Evolutionary conservation across 306 rosid species (phyloP), one percentile per base, ranked within the genome.

Genomic region (Glycine soja): DNA sequence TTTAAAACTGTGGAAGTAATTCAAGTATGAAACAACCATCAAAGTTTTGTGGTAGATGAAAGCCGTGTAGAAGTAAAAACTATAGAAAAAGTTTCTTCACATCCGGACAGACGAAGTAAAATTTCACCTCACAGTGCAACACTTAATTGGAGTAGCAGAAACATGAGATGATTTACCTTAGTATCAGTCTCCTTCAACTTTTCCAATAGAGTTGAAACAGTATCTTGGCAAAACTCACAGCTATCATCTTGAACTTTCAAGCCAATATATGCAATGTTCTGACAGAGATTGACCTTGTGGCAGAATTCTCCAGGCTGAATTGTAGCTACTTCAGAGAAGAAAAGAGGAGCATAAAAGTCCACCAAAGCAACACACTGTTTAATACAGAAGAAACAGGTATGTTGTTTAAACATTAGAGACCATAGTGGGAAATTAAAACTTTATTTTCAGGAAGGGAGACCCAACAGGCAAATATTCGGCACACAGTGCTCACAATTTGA

Each of bases 151-250:
- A 69, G 53, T 30, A 57, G 66, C 36, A 59, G 78, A 32, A 77
- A 47, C 78, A 40, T 24, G 56, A 77, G 52, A 72, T 59, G 16
- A 70, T 84, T 64, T 67, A 93, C 99, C 96, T 93, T 84, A 1
- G 91, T 89, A 80, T 88, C 93, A 32, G 96, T 97, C 81, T 95
- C 94, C 79, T 87, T 81, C 87, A 95, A 59, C 92, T 91, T 95
- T 50, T 30, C 73, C 81, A 87, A 51, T 70, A 91, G 68, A 47
- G 85, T 89, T 34, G 94, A 85, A 84, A 95, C 77, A 48, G 94
- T 74, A 43, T 81, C 89, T 82, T 91, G 84, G 81, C 99, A 91
- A 70, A 89, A 83, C 10, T 38, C 93, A 75, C 98, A 93, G 80
- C 90, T 84, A 80, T 93, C 87, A 77, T 90, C 90, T 51, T 77